A percentile compares a stretch with the other conserved stretches of the same genome.
phyloP scores from a whole-genome alignment of 2,329 filamentous ascomycete species.

The Sclerotinia nivalis region DNA sequence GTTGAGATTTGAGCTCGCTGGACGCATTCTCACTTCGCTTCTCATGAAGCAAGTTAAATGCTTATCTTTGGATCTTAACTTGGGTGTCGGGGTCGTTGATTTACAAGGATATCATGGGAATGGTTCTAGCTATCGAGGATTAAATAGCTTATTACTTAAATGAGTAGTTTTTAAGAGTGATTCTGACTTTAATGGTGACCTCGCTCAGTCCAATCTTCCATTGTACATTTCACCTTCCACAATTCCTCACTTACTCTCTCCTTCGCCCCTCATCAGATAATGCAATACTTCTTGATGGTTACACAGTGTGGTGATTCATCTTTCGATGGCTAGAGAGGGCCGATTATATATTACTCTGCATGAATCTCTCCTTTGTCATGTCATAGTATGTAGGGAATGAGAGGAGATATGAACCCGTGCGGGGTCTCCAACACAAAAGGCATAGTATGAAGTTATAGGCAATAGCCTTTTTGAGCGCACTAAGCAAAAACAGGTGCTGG shows the following conservation, averaged over 20 bases:
- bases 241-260: neutral
- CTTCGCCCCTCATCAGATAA: neutral
- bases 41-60: neutral
- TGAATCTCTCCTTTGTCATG: too few relatives aligned
- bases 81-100: neutral
- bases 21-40: neutral
- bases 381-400: too few relatives aligned
- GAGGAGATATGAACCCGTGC: too few relatives aligned
- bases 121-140: neutral
- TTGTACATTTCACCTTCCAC: neutral
- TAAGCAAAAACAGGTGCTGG: neutral
- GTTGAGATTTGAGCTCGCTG: neutral
- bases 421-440: neutral
- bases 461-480: neutral
- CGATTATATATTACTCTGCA: too few relatives aligned
- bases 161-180: neutral
- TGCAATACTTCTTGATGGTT: neutral
- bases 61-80: neutral
- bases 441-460: neutral
- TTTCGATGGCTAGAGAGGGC: too few relatives aligned
- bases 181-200: neutral
- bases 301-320: too few relatives aligned
- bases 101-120: neutral
- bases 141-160: slow-evolving; percentile 1
- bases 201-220: too few relatives aligned